Percentiles rank a stretch among this genome's conserved stretches.
phyloP scores from a whole-genome alignment of 1,284 basidiomycete genomes.

The Pseudozyma hubeiensis region DNA sequence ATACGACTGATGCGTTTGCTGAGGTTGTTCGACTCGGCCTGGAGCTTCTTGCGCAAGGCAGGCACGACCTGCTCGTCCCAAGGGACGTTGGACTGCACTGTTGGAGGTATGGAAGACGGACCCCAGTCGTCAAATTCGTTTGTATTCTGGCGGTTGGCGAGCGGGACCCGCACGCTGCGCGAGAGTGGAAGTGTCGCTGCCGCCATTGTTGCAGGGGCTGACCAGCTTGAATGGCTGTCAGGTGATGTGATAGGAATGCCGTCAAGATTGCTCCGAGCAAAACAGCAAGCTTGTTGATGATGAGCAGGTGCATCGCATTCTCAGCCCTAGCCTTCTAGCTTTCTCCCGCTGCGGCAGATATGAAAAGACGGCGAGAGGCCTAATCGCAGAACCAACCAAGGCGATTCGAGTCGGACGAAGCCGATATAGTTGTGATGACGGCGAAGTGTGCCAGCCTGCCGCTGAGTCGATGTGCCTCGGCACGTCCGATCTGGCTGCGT shows the following conservation, averaged over 20 bases:
- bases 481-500: too few species aligned
- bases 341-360: too few species aligned
- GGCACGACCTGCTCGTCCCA: slow-evolving; percentile 59
- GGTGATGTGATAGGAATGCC: not conserved
- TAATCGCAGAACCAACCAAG: too few species aligned
- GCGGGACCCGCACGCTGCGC: slow-evolving; percentile 27
- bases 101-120: slow-evolving; percentile 37
- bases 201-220: slow-evolving; percentile 10
- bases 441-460: too few species aligned
- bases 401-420: too few species aligned
- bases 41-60: slow-evolving; percentile 50
- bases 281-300: too few species aligned
- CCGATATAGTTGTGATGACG: too few species aligned
- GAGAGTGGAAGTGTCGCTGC: slow-evolving; percentile 34
- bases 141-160: slow-evolving; percentile 16
- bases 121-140: slow-evolving; percentile 44
- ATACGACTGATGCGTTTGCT: slow-evolving; percentile 48
- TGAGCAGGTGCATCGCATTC: too few species aligned
- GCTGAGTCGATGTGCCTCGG: too few species aligned
- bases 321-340: too few species aligned
- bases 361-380: too few species aligned
- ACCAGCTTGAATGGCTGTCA: not conserved
- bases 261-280: not conserved
- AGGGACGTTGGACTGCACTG: slow-evolving; percentile 16
- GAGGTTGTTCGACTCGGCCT: slow-evolving; percentile 39